Conservation (phyloP, 371 early-diverging fungal genomes). For the Lichtheimia hyalospora region DNA sequence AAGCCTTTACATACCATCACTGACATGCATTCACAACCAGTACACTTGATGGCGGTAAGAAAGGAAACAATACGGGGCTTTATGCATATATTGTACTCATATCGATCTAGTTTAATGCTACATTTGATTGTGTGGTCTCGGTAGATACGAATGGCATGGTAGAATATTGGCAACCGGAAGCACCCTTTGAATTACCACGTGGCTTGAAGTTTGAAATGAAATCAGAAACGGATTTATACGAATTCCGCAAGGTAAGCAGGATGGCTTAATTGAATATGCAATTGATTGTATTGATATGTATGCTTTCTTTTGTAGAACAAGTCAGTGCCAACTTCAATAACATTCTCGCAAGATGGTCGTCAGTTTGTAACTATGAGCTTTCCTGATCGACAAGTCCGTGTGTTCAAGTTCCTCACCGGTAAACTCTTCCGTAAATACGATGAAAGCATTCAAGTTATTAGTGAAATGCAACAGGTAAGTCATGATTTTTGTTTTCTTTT, state of each 20-base stretch:
- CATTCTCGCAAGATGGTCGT: constrained; percentile 76
- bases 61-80: not conserved
- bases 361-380: constrained; percentile 88
- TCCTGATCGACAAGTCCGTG: constrained; percentile 82
- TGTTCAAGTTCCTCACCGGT: constrained; percentile 83
- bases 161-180: constrained; percentile 90
- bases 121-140: constrained; percentile 78
- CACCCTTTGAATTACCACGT: constrained; percentile 63
- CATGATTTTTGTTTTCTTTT: not conserved
- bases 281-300: not conserved
- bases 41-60: constrained; percentile 70
- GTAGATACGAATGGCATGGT: constrained; percentile 86
- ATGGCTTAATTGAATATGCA: not conserved
- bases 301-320: constrained; percentile 33
- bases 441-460: constrained; percentile 79
- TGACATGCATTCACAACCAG: constrained; percentile 74
- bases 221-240: constrained; percentile 92
- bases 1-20: constrained; percentile 63
- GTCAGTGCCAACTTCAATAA: constrained; percentile 77
- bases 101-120: constrained; percentile 61
- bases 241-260: constrained; percentile 79
- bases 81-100: not conserved
- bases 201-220: constrained; percentile 78
- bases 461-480: constrained; percentile 82
- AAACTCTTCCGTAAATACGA: constrained; percentile 90